These are phyloP conservation scores for Fusarium poae DNA, from an alignment of 2,329 filamentous ascomycete genomes.

Conservation along the genomic window DNA sequence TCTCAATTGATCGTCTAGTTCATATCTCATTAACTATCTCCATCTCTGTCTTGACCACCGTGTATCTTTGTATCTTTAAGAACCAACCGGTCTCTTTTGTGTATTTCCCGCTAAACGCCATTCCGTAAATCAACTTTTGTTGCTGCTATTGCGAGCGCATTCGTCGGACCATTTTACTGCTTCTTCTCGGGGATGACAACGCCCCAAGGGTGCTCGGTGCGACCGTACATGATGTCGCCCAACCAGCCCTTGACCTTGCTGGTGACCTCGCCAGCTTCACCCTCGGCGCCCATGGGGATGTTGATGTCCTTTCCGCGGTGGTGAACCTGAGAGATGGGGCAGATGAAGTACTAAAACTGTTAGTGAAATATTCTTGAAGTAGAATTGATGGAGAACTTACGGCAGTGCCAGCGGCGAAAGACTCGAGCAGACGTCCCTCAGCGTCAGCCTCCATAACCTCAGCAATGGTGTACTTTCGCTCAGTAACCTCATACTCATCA, in stretches of 20 bases:
- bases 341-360: conserved; percentile 73
- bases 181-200: conserved; percentile 75
- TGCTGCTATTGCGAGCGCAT: conserved; percentile 13
- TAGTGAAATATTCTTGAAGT: conserved; percentile 12
- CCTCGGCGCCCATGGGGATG: conserved; percentile 70
- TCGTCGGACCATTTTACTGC: conserved; percentile 50
- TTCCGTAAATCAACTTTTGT: conserved; percentile 38
- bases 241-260: conserved; percentile 75
- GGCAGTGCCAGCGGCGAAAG: conserved; percentile 89
- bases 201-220: conserved; percentile 76
- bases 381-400: conserved; percentile 63
- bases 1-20: conserved; percentile 45
- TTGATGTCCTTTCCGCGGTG: conserved; percentile 74
- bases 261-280: conserved; percentile 67
- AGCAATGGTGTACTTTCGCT: conserved; percentile 84
- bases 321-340: conserved; percentile 75
- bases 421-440: conserved; percentile 84
- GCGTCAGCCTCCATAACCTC: conserved; percentile 79
- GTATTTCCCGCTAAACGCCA: conserved; percentile 46
- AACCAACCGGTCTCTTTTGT: conserved; percentile 37
- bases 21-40: conserved; percentile 42
- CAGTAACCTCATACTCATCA: conserved; percentile 76
- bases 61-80: conserved; percentile 11
- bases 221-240: conserved; percentile 80
- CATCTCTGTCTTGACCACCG: conserved; percentile 16